Evolutionary conservation across 352 stramenopile species (phyloP), one percentile per base, ranked within the genome.

Genomic region (Globisporangium nagaii): DNA sequence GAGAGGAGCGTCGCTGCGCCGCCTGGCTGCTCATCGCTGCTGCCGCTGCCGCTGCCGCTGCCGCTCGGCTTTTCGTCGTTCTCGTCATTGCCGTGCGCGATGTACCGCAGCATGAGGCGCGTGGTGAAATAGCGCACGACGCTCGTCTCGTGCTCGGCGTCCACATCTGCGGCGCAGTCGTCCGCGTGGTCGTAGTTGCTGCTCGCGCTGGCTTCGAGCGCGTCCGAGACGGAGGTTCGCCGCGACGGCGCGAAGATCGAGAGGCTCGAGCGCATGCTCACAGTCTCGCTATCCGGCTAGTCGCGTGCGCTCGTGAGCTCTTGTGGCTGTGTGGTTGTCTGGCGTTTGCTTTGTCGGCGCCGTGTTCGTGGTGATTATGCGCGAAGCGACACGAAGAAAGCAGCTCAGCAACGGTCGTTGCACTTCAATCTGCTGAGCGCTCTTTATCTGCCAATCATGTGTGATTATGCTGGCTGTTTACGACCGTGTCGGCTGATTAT

Each of bases 101-200:
- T 35, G 35, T 58, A 53, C 27, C 67, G 67, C 34, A 75, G 60
- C 63, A 72, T 52, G 12, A 75, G 48, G 34, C 57, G 47, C 47
- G 67, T 68, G 24, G 56, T 60, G 53, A 63, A 75, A 49, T 75
- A 75, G 17, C 67, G 67, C 35, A 75, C 54, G 25, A 70, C 67
- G 36, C 56, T 61, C 20, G 56, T 67, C 60, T 75, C 66, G 8
- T 67, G 51, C 36, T 55, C 58, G 13, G 43, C 49, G 20, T 25
- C 47, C 50, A 17, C 22, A 4, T 30, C 57, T 36, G 42, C 42
- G 11, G 25, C 36, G 17, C 49, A 36, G 28, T 22, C 43, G 4
- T 49, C 24, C 19, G 39, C 39, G 3, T 41, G 35, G 19, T 17
- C 25, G 30, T 43, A n/a, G 27, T 41, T 22, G 37, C 36, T 15